phyloP scores from a whole-genome alignment of 257 asterid species.

The Lycium ferocissimum region DNA sequence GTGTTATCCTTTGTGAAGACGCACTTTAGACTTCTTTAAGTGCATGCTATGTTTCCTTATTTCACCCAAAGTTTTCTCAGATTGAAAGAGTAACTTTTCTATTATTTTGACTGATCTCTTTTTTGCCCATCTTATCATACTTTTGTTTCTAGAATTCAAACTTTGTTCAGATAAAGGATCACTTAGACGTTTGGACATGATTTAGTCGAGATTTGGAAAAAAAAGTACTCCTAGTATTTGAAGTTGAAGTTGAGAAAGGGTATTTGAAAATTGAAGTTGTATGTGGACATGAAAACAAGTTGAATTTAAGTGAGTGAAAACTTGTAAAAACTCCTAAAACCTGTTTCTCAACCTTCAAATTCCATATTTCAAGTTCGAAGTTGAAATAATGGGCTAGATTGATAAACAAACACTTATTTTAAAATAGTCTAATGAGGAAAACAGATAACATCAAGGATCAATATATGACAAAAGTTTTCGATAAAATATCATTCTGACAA shows the following conservation, averaged over 20 bases:
- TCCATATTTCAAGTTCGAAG: background rate
- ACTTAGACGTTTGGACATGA: background rate
- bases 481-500: slow-evolving; percentile 3
- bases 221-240: background rate
- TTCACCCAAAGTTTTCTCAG: slow-evolving; percentile 42
- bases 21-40: slow-evolving; percentile 24
- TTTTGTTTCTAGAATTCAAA: slow-evolving; percentile 33
- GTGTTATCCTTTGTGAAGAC: slow-evolving; percentile 40
- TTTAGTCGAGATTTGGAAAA: background rate
- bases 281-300: background rate
- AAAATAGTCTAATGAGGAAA: slow-evolving; percentile 18
- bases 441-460: slow-evolving; percentile 55
- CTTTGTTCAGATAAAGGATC: slow-evolving; percentile 39
- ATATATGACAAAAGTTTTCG: background rate
- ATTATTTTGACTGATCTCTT: slow-evolving; percentile 31
- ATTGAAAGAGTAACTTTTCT: slow-evolving; percentile 42
- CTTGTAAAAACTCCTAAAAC: background rate
- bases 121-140: slow-evolving; percentile 28
- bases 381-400: background rate
- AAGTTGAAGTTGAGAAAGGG: background rate
- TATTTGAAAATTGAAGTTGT: background rate
- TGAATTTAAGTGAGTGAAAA: slow-evolving; percentile 8
- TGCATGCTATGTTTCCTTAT: slow-evolving; percentile 39
- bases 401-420: background rate
- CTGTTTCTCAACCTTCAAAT: background rate